Conservation (phyloP, 306 rosid species). For the Corylus americana region DNA sequence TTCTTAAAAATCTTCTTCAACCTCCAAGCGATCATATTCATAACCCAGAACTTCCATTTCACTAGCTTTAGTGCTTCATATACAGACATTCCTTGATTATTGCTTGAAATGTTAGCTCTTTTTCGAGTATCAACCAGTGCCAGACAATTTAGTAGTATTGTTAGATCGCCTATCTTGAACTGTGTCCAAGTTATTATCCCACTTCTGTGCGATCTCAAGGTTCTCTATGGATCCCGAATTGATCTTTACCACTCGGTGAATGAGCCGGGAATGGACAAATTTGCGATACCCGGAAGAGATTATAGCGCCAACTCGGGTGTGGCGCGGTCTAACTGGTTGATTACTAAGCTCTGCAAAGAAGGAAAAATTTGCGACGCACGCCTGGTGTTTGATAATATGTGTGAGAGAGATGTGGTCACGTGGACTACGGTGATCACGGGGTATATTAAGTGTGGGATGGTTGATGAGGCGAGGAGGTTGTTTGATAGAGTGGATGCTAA, state of each 20-base stretch:
- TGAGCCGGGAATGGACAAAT: constrained; percentile 1
- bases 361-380: constrained; percentile 42
- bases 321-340: constrained; percentile 40
- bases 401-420: constrained; percentile 42
- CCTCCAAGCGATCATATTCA: not conserved
- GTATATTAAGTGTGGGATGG: constrained; percentile 40
- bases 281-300: constrained; percentile 26
- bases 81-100: not conserved
- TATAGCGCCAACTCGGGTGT: constrained; percentile 26
- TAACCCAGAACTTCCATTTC: not conserved
- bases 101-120: not conserved
- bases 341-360: constrained; percentile 31
- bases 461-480: constrained; percentile 44
- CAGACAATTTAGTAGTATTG: not conserved
- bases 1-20: not conserved
- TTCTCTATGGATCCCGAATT: not conserved
- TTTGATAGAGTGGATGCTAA: constrained; percentile 46
- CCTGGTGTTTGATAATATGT: constrained; percentile 42
- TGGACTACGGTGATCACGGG: constrained; percentile 51
- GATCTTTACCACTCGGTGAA: constrained; percentile 21
- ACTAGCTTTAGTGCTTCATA: not conserved
- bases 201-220: not conserved
- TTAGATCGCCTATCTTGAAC: constrained; percentile 14
- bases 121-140: not conserved
- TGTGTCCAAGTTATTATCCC: constrained; percentile 1